Evolutionary conservation across 2,329 filamentous ascomycete genomes (phyloP).

Genomic region (Phyllosticta ampelicida): DNA sequence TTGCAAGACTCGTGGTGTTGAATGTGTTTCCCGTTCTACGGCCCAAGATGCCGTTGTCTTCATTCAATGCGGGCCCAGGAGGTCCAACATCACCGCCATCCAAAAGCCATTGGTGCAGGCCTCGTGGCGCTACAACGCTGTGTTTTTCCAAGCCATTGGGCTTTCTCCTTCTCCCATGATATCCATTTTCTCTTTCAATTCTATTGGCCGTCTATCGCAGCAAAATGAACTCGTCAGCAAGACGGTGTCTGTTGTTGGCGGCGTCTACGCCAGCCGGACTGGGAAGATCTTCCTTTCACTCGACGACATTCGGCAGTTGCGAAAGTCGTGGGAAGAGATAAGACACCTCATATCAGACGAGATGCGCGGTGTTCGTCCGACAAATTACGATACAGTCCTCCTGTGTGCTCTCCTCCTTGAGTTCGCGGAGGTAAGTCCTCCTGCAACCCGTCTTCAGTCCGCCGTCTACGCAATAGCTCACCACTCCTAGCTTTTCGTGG

Average conservation of each 20-base stretch:
- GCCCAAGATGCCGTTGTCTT: conserved; percentile 1
- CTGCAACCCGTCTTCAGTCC: background rate
- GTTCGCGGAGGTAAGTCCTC: background rate
- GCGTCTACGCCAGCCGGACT: conserved; percentile 7
- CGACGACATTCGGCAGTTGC: conserved; percentile 1
- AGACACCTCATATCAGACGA: background rate
- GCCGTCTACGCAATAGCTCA: background rate
- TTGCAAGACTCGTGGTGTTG: conserved; percentile 5
- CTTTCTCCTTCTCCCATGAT: conserved; percentile 5
- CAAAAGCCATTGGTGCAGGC: conserved; percentile 1
- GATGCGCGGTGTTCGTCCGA: background rate
- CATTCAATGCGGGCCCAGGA: conserved; percentile 2
- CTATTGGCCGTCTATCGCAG: conserved; percentile 3
- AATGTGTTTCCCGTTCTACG: conserved; percentile 1
- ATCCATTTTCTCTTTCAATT: conserved; percentile 7
- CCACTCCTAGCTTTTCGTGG: conserved; percentile 1
- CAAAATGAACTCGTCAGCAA: conserved; percentile 4
- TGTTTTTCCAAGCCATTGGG: conserved; percentile 9
- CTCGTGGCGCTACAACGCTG: conserved; percentile 7
- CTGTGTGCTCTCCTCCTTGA: conserved; percentile 1
- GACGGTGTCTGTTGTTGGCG: conserved; percentile 6
- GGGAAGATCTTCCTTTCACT: conserved; percentile 1
- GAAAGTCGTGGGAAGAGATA: background rate
- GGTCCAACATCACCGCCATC: background rate
- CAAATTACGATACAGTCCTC: conserved; percentile 1